Percentiles rank a stretch among this genome's conserved stretches.
These are phyloP conservation scores for Baudoinia panamericana DNA, from an alignment of 495 filamentous ascomycete species.

Conservation along the genomic window DNA sequence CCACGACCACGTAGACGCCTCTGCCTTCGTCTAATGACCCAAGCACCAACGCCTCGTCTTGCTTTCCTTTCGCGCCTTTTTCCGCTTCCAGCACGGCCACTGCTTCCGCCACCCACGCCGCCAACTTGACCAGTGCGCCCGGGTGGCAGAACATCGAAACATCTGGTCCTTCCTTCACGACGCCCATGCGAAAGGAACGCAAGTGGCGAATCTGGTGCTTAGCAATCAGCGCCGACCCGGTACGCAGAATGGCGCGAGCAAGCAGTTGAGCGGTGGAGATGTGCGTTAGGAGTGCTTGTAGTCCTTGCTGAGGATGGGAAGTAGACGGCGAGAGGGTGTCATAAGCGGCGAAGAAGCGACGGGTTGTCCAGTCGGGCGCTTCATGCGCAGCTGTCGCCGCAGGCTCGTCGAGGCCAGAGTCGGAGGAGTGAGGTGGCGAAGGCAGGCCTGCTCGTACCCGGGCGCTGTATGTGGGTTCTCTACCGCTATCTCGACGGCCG, in stretches of 20 bases:
- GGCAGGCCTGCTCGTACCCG: slow-evolving; percentile 14
- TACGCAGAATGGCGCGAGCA: slow-evolving; percentile 84
- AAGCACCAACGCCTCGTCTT: slow-evolving; percentile 65
- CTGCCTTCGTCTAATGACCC: slow-evolving; percentile 78
- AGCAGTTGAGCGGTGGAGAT: slow-evolving; percentile 78
- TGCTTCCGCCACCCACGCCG: slow-evolving; percentile 87
- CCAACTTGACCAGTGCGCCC: slow-evolving; percentile 80
- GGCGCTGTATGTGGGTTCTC: slow-evolving; percentile 1
- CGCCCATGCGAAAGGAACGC: slow-evolving; percentile 81
- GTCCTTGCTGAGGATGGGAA: slow-evolving; percentile 37
- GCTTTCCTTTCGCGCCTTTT: slow-evolving; percentile 44
- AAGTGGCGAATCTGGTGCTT: slow-evolving; percentile 90
- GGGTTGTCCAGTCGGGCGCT: slow-evolving; percentile 51
- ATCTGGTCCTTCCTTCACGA: slow-evolving; percentile 91
- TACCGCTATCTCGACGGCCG: not conserved
- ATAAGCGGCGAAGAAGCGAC: slow-evolving; percentile 85
- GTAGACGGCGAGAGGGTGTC: slow-evolving; percentile 53
- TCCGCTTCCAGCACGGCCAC: slow-evolving; percentile 79
- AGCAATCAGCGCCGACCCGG: slow-evolving; percentile 76
- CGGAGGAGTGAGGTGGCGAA: slow-evolving; percentile 15
- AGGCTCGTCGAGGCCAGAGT: slow-evolving; percentile 20
- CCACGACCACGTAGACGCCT: slow-evolving; percentile 82
- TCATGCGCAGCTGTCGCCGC: slow-evolving; percentile 25
- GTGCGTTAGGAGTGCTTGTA: slow-evolving; percentile 61
- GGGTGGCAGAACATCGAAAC: slow-evolving; percentile 80